These are phyloP conservation scores for Inga oerstediana DNA, from an alignment of 306 rosid species.

Conservation along the genomic window DNA sequence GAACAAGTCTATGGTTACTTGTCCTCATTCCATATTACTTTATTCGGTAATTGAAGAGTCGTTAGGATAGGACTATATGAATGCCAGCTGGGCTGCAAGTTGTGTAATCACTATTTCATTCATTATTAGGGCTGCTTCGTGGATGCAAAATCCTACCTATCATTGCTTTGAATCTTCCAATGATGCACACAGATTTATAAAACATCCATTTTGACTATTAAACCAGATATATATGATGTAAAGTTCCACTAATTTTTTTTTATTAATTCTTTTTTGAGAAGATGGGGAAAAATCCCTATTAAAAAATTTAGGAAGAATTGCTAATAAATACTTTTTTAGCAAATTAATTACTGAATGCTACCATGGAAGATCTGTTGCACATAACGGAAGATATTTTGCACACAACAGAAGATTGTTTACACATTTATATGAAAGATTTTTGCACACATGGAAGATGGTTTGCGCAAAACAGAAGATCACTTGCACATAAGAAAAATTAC, in stretches of 20 bases:
- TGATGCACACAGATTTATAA: neutral
- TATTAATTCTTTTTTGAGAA: neutral
- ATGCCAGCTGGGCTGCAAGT: neutral
- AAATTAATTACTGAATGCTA: too few species aligned
- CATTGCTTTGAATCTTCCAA: neutral
- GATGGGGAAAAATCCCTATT: too few species aligned
- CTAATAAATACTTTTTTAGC: too few species aligned
- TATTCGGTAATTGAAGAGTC: neutral
- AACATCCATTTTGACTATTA: neutral
- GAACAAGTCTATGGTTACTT: neutral
- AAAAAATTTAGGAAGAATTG: too few species aligned
- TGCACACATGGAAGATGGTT: too few species aligned
- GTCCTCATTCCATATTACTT: neutral
- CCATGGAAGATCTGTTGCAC: too few species aligned
- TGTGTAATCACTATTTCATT: neutral
- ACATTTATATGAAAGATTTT: too few species aligned
- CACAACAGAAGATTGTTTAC: too few species aligned
- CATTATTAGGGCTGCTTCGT: neutral
- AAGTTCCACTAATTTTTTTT: neutral
- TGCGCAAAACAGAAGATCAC: too few species aligned
- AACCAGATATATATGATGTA: neutral
- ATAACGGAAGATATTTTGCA: too few species aligned
- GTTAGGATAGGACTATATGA: neutral
- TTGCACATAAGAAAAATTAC: too few species aligned
- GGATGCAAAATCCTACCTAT: neutral